Conservation (phyloP, 495 filamentous ascomycete species). For the Pyrenula massariospora region DNA sequence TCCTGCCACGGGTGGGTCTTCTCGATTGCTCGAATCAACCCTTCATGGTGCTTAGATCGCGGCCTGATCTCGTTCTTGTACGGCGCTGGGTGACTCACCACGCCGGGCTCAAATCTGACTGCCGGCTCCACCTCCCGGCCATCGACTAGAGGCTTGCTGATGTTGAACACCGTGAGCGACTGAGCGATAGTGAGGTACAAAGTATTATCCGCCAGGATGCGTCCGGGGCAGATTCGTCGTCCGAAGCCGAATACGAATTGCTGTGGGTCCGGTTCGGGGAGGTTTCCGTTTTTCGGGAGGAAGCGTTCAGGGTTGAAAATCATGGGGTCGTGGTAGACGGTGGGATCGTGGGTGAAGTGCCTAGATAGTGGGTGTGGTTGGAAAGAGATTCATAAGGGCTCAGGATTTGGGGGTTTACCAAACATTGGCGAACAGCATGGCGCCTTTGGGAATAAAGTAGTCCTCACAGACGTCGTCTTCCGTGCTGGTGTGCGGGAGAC, state of each 20-base stretch:
- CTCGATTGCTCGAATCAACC: constrained; percentile 25
- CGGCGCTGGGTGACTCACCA: constrained; percentile 26
- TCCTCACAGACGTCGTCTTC: constrained; percentile 42
- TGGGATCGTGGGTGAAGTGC: constrained; percentile 20
- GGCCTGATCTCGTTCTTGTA: constrained; percentile 18
- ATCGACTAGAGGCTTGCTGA: constrained; percentile 16
- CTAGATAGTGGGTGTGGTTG: constrained; percentile 5
- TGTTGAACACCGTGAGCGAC: constrained; percentile 24
- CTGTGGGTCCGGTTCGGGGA: constrained; percentile 19
- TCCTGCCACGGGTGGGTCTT: constrained; percentile 29
- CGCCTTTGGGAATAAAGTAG: constrained; percentile 37
- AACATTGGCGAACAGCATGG: too few species aligned
- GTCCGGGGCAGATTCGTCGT: too few species aligned
- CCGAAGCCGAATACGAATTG: too few species aligned
- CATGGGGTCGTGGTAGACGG: constrained; percentile 18
- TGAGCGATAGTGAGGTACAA: constrained; percentile 21
- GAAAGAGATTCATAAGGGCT: neutral
- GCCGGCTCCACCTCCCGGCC: constrained; percentile 17
- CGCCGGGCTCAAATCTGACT: constrained; percentile 18
- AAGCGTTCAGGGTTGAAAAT: constrained; percentile 26
- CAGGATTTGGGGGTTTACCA: too few species aligned
- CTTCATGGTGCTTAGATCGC: constrained; percentile 16
- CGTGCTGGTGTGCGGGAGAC: constrained; percentile 40
- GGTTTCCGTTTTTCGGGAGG: constrained; percentile 9
- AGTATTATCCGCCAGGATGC: constrained; percentile 19